Conservation (phyloP, 495 filamentous ascomycete genomes). For the Elasticomyces elasticus region DNA sequence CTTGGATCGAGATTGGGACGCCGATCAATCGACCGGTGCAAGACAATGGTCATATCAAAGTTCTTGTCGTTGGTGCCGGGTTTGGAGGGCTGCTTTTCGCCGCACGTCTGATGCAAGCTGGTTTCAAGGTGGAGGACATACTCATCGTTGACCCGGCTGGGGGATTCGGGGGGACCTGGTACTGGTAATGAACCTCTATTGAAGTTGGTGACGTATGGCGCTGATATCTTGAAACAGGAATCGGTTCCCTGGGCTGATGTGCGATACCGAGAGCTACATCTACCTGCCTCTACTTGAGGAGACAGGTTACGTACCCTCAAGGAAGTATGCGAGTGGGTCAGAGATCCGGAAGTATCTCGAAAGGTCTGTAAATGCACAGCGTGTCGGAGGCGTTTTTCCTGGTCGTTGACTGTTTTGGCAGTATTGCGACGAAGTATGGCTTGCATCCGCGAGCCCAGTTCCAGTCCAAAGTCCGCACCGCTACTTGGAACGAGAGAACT, state of each 20-base stretch:
- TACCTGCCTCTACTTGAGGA: slow-evolving; percentile 54
- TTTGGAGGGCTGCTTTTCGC: slow-evolving; percentile 42
- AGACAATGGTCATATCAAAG: slow-evolving; percentile 1
- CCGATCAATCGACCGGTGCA: slow-evolving; percentile 5
- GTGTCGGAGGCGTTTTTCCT: background rate
- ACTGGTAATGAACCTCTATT: slow-evolving; percentile 37
- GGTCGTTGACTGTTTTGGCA: background rate
- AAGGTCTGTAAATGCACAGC: background rate
- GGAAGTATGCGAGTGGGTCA: slow-evolving; percentile 35
- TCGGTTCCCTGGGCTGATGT: slow-evolving; percentile 42
- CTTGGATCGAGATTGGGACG: slow-evolving; percentile 28
- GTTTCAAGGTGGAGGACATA: slow-evolving; percentile 38
- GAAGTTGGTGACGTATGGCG: slow-evolving; percentile 10
- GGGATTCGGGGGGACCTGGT: slow-evolving; percentile 47
- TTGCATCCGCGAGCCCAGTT: slow-evolving; percentile 42
- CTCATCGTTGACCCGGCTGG: slow-evolving; percentile 40
- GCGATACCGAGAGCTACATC: slow-evolving; percentile 42
- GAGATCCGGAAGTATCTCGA: slow-evolving; percentile 42
- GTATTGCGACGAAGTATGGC: slow-evolving; percentile 34
- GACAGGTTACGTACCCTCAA: slow-evolving; percentile 45
- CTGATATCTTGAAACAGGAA: slow-evolving; percentile 45
- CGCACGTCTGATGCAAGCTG: slow-evolving; percentile 41
- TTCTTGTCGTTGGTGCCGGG: slow-evolving; percentile 39
- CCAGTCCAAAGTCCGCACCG: slow-evolving; percentile 29
- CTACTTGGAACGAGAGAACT: slow-evolving; percentile 37